These are phyloP conservation scores for Debaryomyces udenii DNA, from an alignment of 1,139 yeast species.

Conservation along the genomic window DNA sequence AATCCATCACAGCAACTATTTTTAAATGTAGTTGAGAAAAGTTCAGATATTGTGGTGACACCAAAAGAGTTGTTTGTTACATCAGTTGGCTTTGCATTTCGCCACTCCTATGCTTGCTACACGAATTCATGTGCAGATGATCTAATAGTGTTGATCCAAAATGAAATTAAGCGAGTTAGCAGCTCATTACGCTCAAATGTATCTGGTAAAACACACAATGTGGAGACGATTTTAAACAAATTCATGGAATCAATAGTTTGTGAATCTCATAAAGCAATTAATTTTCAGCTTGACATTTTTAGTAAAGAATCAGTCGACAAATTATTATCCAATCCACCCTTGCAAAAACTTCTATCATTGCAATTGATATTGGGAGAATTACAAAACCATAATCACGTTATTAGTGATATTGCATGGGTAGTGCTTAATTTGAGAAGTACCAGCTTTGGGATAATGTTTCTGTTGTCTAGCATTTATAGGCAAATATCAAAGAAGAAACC, in stretches of 20 bases:
- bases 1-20: conserved; percentile 24
- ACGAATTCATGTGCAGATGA: conserved; percentile 69
- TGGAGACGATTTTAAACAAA: conserved; percentile 31
- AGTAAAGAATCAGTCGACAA: conserved; percentile 71
- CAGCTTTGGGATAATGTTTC: conserved; percentile 75
- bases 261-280: conserved; percentile 71
- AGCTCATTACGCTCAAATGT: conserved; percentile 17
- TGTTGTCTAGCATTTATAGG: conserved; percentile 62
- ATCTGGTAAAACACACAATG: conserved; percentile 19
- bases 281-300: conserved; percentile 64
- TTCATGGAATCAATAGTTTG: conserved; percentile 51
- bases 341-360: conserved; percentile 64
- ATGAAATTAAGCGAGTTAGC: conserved; percentile 41
- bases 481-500: conserved; percentile 57
- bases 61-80: conserved; percentile 41
- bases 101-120: conserved; percentile 71
- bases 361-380: conserved; percentile 70
- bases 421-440: conserved; percentile 69
- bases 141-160: conserved; percentile 55
- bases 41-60: conserved; percentile 20
- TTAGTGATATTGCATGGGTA: conserved; percentile 66
- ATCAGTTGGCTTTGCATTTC: conserved; percentile 63
- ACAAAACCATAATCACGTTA: conserved; percentile 45
- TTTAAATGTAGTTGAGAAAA: conserved; percentile 34
- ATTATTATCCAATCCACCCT: conserved; percentile 70